Base-by-base conservation (phyloP, 1,284 basidiomycete genomes). In the Ganoderma sinense region DNA sequence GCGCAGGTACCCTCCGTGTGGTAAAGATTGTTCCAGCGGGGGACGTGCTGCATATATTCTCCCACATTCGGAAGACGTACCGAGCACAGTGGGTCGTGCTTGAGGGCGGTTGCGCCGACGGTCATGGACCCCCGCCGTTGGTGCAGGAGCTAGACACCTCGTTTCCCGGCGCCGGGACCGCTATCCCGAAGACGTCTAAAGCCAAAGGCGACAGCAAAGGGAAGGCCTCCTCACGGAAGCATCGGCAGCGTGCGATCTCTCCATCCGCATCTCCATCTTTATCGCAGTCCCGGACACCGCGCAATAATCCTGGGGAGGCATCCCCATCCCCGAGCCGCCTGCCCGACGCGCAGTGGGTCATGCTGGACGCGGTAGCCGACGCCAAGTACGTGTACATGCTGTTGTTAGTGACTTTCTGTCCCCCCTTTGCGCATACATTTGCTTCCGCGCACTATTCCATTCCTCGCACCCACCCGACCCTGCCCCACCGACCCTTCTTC, bases 21-120 rank as follows among this genome's bases (percentile, higher is more conserved):
- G 78, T 81, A 48, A 81, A 84, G 65, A 83, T 90, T 64, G 82
- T 83, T 67, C 81, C 84, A 20, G 87, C 83, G 26, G 91, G 91
- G 20, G 89, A 92, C 69, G 89, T 97, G 41, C 74, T 91, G 1
- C 97, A 98, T 77, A 84, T 96, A 65, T 98, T 98, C 82, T 95
- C 93, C 2, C 97, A 99, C 79, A 94, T 98, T 78, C 89, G 87
- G 76, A 95, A 97, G 84, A 96, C 93, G 11, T 98, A 97, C 82
- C 90, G 94, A 74, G 87, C 93, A 45, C 87, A 91, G 71, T 92
- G 91, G 91, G 87, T 92, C 53, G 71, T 91, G 36, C 74, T 94
- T 55, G 84, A 87, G 73, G 90, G 91, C 31, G 88, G 84, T 11
- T 75, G 75, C 18, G 64, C 72, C 11, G 68, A 69, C 23, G 77